Evolutionary conservation across 2,329 filamentous ascomycete species (phyloP).

Genomic region (Diaporthe vaccinii): DNA sequence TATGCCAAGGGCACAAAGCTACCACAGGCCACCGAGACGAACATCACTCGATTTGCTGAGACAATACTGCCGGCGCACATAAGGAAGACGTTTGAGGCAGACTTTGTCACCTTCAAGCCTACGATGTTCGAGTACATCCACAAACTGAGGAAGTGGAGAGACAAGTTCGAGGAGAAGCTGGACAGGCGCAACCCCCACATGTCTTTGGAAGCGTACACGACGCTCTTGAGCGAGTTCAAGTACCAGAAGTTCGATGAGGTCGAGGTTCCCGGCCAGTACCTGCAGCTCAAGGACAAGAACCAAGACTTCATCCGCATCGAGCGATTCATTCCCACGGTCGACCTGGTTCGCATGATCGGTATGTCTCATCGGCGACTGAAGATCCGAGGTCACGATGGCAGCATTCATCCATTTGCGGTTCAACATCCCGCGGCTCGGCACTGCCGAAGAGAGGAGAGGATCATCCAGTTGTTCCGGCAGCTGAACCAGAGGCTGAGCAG

Average conservation of each 20-base stretch:
- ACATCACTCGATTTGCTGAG: constrained; percentile 96
- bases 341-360: constrained; percentile 90
- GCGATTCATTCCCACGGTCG: constrained; percentile 94
- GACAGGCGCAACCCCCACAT: constrained; percentile 83
- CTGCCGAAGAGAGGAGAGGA: constrained; percentile 93
- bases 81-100: constrained; percentile 95
- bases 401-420: constrained; percentile 95
- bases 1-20: constrained; percentile 94
- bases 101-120: constrained; percentile 95
- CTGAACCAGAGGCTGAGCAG: constrained; percentile 94
- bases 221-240: constrained; percentile 94
- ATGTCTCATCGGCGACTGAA: constrained; percentile 93
- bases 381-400: constrained; percentile 97
- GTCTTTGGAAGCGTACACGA: constrained; percentile 87
- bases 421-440: constrained; percentile 95
- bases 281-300: constrained; percentile 98
- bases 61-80: constrained; percentile 96
- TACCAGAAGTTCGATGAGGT: constrained; percentile 99
- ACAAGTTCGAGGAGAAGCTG: constrained; percentile 97
- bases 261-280: constrained; percentile 95
- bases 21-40: constrained; percentile 89
- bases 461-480: constrained; percentile 95
- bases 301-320: constrained; percentile 98
- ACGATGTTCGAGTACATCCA: constrained; percentile 99
- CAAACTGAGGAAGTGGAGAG: constrained; percentile 94